These are phyloP conservation scores for Neofusicoccum cordaticola DNA, from an alignment of 2,329 filamentous ascomycete species.

Conservation along the genomic window DNA sequence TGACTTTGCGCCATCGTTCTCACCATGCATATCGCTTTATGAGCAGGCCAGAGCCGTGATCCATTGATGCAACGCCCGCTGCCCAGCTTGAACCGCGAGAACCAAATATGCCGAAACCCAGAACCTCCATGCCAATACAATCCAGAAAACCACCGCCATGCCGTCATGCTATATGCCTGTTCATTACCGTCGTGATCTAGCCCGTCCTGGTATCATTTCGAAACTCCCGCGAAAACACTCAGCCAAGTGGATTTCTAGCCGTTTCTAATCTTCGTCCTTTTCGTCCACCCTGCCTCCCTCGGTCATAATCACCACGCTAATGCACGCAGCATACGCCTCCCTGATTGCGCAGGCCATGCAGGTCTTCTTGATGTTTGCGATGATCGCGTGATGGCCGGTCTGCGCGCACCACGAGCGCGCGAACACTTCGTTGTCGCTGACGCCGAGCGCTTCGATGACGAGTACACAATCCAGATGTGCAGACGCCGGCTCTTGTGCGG, in stretches of 20 bases:
- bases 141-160: not conserved
- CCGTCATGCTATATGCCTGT: not conserved
- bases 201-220: conserved; percentile 1
- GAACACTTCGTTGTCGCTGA: conserved; percentile 72
- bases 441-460: conserved; percentile 70
- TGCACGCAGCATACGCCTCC: conserved; percentile 70
- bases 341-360: conserved; percentile 73
- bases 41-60: not conserved
- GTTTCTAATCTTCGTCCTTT: conserved; percentile 34
- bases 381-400: conserved; percentile 68
- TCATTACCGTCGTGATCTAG: conserved; percentile 9
- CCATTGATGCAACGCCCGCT: conserved; percentile 2
- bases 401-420: conserved; percentile 75
- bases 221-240: not conserved
- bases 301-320: conserved; percentile 68
- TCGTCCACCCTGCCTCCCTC: conserved; percentile 46
- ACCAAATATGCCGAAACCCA: conserved; percentile 4
- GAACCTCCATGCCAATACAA: not conserved
- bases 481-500: conserved; percentile 25
- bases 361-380: conserved; percentile 66
- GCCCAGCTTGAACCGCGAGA: not conserved
- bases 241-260: not conserved
- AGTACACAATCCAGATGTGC: conserved; percentile 60
- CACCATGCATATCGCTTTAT: no score
- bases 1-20: no score